A percentile compares a stretch with the other conserved stretches of the same genome.
These are phyloP conservation scores for Termitomyces eurrhizus DNA, from an alignment of 768 basidiomycete genomes.

Conservation along the genomic window DNA sequence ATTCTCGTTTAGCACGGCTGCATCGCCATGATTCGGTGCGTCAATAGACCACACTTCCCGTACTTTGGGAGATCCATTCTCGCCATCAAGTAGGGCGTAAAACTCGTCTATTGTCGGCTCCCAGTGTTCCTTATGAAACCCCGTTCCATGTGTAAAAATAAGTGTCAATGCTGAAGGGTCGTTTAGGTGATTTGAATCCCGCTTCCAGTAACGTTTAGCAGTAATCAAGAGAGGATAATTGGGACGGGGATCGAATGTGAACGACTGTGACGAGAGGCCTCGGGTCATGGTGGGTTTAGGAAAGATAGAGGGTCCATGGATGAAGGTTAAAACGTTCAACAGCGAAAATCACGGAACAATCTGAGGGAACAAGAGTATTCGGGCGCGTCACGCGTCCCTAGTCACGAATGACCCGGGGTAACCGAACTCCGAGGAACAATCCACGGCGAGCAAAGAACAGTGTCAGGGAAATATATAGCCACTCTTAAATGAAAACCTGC, in stretches of 20 bases:
- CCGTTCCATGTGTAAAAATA: constrained; percentile 49
- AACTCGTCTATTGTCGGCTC: constrained; percentile 51
- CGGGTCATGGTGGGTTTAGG: constrained; percentile 1
- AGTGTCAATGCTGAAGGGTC: constrained; percentile 42
- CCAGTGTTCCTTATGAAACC: constrained; percentile 59
- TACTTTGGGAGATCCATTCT: constrained; percentile 27
- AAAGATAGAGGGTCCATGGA: background rate
- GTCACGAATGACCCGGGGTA: background rate
- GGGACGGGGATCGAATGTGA: constrained; percentile 51
- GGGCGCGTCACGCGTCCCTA: background rate
- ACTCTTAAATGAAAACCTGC: background rate
- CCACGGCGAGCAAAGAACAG: too few species aligned
- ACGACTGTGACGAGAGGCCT: constrained; percentile 23
- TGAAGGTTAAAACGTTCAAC: background rate
- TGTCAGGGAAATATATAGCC: background rate
- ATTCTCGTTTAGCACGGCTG: constrained; percentile 44
- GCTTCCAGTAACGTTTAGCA: constrained; percentile 47
- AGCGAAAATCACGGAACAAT: background rate
- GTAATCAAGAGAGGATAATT: constrained; percentile 43
- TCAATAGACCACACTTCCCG: constrained; percentile 50
- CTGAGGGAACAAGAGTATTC: background rate
- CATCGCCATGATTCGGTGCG: constrained; percentile 53
- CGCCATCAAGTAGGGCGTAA: constrained; percentile 22
- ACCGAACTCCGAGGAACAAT: background rate
- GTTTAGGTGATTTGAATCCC: constrained; percentile 25